Conservation (phyloP, 1,284 basidiomycete genomes). For the Schizopora paradoxa region DNA sequence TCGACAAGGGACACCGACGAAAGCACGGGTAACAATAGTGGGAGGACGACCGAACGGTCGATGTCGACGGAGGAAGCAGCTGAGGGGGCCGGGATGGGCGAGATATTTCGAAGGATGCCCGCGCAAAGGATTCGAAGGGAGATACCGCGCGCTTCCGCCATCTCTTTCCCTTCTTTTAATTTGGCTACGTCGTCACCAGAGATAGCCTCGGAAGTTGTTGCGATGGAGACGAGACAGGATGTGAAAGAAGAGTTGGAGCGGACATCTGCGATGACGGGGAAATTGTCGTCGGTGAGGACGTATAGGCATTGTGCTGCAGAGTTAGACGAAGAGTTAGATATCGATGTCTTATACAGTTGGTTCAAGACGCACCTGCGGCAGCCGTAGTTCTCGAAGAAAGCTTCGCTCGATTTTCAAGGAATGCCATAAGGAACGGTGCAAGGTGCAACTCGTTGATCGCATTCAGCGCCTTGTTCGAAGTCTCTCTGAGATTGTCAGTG, state of each 20-base stretch:
- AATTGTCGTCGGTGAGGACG: constrained; percentile 86
- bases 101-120: constrained; percentile 73
- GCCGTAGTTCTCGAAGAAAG: constrained; percentile 67
- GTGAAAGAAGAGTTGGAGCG: constrained; percentile 58
- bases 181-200: constrained; percentile 30
- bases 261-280: constrained; percentile 57
- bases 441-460: constrained; percentile 78
- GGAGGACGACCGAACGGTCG: constrained; percentile 67
- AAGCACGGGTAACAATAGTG: constrained; percentile 66
- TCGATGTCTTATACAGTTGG: constrained; percentile 9
- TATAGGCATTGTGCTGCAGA: constrained; percentile 80
- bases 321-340: constrained; percentile 8
- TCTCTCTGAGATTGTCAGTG: constrained; percentile 60
- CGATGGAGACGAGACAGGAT: constrained; percentile 68
- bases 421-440: constrained; percentile 79
- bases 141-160: constrained; percentile 43
- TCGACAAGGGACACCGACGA: constrained; percentile 56
- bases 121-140: constrained; percentile 66
- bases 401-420: constrained; percentile 63
- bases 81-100: constrained; percentile 63
- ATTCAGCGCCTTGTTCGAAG: constrained; percentile 84
- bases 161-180: constrained; percentile 31
- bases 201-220: constrained; percentile 37
- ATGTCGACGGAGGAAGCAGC: constrained; percentile 60
- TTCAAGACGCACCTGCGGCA: constrained; percentile 58